Evolutionary conservation across 306 rosid species (phyloP).

Genomic region (Acmispon strigosus): DNA sequence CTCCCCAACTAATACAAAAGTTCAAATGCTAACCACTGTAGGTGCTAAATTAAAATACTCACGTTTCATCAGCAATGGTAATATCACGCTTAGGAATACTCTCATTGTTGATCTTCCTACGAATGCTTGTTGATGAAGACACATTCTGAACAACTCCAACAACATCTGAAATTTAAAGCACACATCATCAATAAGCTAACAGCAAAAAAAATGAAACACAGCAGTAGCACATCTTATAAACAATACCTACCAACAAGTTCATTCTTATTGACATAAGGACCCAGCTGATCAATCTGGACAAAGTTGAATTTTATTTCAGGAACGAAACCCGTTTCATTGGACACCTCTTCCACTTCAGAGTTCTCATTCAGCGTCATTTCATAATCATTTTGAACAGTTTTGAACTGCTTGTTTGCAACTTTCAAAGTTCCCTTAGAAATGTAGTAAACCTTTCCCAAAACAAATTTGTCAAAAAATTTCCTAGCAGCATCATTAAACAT

Average conservation of each 20-base stretch:
- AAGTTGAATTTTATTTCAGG: conserved; percentile 74
- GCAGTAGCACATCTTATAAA: background rate
- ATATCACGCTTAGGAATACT: conserved; percentile 83
- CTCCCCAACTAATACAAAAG: background rate
- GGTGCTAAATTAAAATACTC: background rate
- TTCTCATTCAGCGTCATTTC: conserved; percentile 84
- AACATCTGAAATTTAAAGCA: conserved; percentile 46
- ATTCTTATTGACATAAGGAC: conserved; percentile 64
- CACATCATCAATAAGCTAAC: background rate
- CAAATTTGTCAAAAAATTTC: conserved; percentile 76
- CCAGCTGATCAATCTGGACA: conserved; percentile 77
- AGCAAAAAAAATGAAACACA: too few species aligned
- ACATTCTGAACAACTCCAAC: conserved; percentile 84
- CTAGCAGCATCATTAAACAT: conserved; percentile 93
- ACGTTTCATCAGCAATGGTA: conserved; percentile 92
- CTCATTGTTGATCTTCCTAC: conserved; percentile 80
- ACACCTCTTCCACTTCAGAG: conserved; percentile 88
- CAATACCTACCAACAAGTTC: conserved; percentile 75
- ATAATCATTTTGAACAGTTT: conserved; percentile 85
- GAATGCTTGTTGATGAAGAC: conserved; percentile 78
- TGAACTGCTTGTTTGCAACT: conserved; percentile 88
- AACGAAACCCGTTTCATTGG: conserved; percentile 57
- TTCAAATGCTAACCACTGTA: background rate
- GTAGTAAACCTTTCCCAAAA: conserved; percentile 78
- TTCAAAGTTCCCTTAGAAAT: conserved; percentile 73